phyloP scores from a whole-genome alignment of 2,329 filamentous ascomycete genomes.

The Xylariaceae sp. region DNA sequence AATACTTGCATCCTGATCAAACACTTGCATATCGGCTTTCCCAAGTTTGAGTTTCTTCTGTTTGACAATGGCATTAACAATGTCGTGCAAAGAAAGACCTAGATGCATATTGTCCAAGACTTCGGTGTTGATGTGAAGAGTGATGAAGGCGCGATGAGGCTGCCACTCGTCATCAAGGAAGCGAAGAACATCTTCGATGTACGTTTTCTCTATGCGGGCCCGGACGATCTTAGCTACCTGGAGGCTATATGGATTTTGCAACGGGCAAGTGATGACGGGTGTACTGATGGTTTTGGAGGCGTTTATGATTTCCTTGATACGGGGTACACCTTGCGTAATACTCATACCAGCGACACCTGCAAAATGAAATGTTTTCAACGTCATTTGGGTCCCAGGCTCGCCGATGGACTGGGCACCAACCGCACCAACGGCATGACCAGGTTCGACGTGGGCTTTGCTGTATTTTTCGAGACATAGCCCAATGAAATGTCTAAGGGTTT shows the following conservation, averaged over 20 bases:
- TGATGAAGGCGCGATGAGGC: slow-evolving; percentile 69
- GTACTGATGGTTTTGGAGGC: slow-evolving; percentile 92
- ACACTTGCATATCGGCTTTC: slow-evolving; percentile 60
- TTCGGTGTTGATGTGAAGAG: slow-evolving; percentile 75
- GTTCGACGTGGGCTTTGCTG: slow-evolving; percentile 84
- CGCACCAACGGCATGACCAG: slow-evolving; percentile 91
- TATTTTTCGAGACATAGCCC: slow-evolving; percentile 83
- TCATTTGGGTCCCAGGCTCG: slow-evolving; percentile 98
- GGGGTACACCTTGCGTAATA: slow-evolving; percentile 97
- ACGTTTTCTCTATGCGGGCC: slow-evolving; percentile 92
- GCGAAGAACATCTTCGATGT: slow-evolving; percentile 72
- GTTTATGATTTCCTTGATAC: slow-evolving; percentile 99
- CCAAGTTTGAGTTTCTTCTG: slow-evolving; percentile 81
- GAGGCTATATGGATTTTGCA: slow-evolving; percentile 71
- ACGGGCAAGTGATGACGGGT: slow-evolving; percentile 82
- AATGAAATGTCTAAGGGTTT: slow-evolving; percentile 73
- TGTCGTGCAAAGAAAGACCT: slow-evolving; percentile 69
- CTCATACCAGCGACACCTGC: slow-evolving; percentile 99
- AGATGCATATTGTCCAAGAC: slow-evolving; percentile 78
- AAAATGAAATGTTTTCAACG: slow-evolving; percentile 99
- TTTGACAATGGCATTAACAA: slow-evolving; percentile 70
- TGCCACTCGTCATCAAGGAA: slow-evolving; percentile 89
- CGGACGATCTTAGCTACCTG: slow-evolving; percentile 87
- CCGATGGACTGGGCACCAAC: slow-evolving; percentile 97
- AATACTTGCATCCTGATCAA: slow-evolving; percentile 53